Conservation (phyloP, 1,139 yeast genomes). For the Hyphopichia wangnamkhiaoensis region DNA sequence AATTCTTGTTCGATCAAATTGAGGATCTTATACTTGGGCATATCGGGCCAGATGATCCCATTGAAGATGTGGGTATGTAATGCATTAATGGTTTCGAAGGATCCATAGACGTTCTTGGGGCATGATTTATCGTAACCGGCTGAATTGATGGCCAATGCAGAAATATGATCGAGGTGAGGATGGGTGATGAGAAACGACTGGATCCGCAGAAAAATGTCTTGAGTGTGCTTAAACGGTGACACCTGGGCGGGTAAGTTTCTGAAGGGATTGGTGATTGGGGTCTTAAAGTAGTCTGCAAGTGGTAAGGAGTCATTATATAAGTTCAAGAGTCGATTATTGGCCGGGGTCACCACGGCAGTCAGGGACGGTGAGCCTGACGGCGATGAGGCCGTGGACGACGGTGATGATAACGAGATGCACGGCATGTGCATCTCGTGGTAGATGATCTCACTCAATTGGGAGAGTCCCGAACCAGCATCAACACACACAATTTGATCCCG, state of each 20-base stretch:
- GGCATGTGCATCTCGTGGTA: slow-evolving; percentile 19
- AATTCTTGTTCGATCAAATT: slow-evolving; percentile 21
- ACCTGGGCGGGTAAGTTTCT: slow-evolving; percentile 11
- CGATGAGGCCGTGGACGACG: no score
- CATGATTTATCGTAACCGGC: slow-evolving; percentile 47
- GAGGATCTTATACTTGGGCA: slow-evolving; percentile 41
- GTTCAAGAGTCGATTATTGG: slow-evolving; percentile 16
- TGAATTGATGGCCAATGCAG: slow-evolving; percentile 69
- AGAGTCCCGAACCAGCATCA: slow-evolving; percentile 80
- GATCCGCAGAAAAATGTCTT: slow-evolving; percentile 35
- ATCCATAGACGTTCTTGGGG: slow-evolving; percentile 53
- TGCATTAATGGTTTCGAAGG: slow-evolving; percentile 52
- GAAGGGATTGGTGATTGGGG: slow-evolving; percentile 32
- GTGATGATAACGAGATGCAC: not conserved
- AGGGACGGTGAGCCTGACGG: no score
- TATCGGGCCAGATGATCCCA: slow-evolving; percentile 78
- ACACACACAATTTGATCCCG: slow-evolving; percentile 53
- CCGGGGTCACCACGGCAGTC: slow-evolving; percentile 1
- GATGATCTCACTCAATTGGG: slow-evolving; percentile 56
- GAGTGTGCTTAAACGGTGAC: slow-evolving; percentile 23
- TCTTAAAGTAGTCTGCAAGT: slow-evolving; percentile 19
- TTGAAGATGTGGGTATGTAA: slow-evolving; percentile 65
- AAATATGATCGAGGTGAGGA: slow-evolving; percentile 81
- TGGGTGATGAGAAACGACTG: slow-evolving; percentile 67
- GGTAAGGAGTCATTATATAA: slow-evolving; percentile 29